Evolutionary conservation across 345 rosid species (phyloP).

Genomic region (Lumnitzera racemosa): DNA sequence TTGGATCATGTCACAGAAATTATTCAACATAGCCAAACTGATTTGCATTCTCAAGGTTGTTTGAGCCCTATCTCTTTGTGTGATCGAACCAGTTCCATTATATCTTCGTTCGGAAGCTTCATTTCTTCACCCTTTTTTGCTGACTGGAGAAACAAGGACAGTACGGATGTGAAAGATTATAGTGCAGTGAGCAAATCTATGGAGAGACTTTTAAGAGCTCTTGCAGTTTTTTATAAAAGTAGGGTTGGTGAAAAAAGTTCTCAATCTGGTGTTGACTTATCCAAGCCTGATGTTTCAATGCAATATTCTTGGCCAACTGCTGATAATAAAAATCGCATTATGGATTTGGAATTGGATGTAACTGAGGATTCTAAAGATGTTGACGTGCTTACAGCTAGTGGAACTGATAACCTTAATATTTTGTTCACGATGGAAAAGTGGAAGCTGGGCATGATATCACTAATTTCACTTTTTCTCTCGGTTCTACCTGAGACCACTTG

Average conservation of each 20-base stretch:
- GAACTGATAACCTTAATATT: slow-evolving; percentile 30
- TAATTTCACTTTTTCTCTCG: slow-evolving; percentile 60
- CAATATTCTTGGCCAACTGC: slow-evolving; percentile 18
- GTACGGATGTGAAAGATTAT: slow-evolving; percentile 28
- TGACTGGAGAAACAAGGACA: slow-evolving; percentile 25
- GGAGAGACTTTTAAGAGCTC: slow-evolving; percentile 52
- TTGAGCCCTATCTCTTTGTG: slow-evolving; percentile 34
- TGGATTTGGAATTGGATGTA: slow-evolving; percentile 80
- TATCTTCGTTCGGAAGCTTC: slow-evolving; percentile 59
- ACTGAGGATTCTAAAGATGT: slow-evolving; percentile 47
- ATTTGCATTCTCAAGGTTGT: slow-evolving; percentile 44
- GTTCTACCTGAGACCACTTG: slow-evolving; percentile 44
- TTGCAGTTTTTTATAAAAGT: slow-evolving; percentile 47
- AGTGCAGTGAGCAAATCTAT: slow-evolving; percentile 38
- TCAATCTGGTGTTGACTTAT: slow-evolving; percentile 24
- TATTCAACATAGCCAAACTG: slow-evolving; percentile 30
- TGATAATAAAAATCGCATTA: slow-evolving; percentile 37
- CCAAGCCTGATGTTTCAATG: slow-evolving; percentile 32
- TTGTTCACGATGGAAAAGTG: slow-evolving; percentile 47
- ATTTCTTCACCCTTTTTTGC: slow-evolving; percentile 46
- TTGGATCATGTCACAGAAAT: slow-evolving; percentile 43
- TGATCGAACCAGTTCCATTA: slow-evolving; percentile 29
- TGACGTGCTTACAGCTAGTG: slow-evolving; percentile 39
- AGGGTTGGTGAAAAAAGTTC: slow-evolving; percentile 32
- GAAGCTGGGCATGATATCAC: slow-evolving; percentile 77